A percentile compares a stretch with the other conserved stretches of the same genome.
These are phyloP conservation scores for Hippophae rhamnoides DNA, from an alignment of 306 rosid genomes.

Conservation along the genomic window DNA sequence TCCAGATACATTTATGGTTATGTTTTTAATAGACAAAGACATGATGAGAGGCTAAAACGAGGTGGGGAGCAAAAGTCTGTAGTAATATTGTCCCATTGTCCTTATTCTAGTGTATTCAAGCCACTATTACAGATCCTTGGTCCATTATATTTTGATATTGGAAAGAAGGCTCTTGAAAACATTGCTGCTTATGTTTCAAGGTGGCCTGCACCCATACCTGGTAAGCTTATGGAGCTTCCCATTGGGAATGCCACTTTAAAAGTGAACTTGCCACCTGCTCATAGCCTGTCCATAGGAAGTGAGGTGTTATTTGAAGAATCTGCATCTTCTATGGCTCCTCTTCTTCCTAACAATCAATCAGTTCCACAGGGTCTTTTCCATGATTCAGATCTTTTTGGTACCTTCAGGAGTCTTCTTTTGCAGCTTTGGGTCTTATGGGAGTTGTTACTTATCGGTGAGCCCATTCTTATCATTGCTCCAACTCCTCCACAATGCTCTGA, in stretches of 20 bases:
- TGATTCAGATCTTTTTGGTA: conserved; percentile 79
- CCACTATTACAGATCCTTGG: conserved; percentile 92
- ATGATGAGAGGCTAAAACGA: conserved; percentile 83
- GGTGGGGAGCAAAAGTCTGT: conserved; percentile 99
- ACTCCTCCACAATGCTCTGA: conserved; percentile 94
- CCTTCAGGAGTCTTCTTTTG: conserved; percentile 62
- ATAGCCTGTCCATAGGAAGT: conserved; percentile 53
- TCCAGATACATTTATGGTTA: conserved; percentile 74
- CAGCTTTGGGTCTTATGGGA: conserved; percentile 98
- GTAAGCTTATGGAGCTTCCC: conserved; percentile 83
- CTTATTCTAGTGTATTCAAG: conserved; percentile 73
- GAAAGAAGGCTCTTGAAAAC: conserved; percentile 85
- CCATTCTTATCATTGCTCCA: conserved; percentile 80
- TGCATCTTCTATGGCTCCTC: conserved; percentile 66
- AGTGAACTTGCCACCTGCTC: conserved; percentile 84
- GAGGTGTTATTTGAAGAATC: conserved; percentile 48
- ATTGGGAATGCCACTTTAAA: conserved; percentile 79
- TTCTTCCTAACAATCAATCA: conserved; percentile 62
- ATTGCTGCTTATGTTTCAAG: conserved; percentile 77
- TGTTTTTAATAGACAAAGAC: conserved; percentile 90
- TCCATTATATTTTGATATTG: conserved; percentile 79
- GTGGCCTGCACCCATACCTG: conserved; percentile 81
- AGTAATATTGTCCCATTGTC: conserved; percentile 62
- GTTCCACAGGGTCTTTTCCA: conserved; percentile 82
- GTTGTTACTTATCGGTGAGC: conserved; percentile 81